Evolutionary conservation across 495 filamentous ascomycete genomes (phyloP).

Genomic region (Podospora fimiseda): DNA sequence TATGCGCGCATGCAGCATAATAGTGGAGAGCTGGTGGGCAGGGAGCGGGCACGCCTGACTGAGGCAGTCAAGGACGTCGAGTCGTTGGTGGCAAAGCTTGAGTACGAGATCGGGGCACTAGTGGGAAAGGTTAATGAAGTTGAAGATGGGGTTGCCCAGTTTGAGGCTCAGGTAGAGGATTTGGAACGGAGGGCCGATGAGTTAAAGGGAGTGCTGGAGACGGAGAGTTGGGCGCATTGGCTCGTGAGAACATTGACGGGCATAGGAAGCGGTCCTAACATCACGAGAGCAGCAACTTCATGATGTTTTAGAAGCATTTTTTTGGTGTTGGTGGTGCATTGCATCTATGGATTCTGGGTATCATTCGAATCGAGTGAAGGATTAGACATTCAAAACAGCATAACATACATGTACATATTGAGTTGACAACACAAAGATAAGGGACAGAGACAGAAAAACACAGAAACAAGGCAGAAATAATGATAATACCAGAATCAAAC

Average conservation of each 20-base stretch:
- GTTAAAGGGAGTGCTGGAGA: constrained; percentile 58
- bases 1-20: constrained; percentile 59
- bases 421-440: background rate
- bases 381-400: no score
- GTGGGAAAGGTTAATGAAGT: constrained; percentile 81
- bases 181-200: constrained; percentile 69
- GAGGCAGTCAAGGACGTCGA: constrained; percentile 81
- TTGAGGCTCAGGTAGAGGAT: constrained; percentile 71
- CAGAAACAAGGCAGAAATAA: background rate
- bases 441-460: background rate
- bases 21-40: constrained; percentile 58
- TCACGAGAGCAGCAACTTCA: constrained; percentile 26
- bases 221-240: constrained; percentile 58
- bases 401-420: no score
- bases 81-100: constrained; percentile 74
- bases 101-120: constrained; percentile 84
- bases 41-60: constrained; percentile 58
- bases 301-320: background rate
- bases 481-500: no score
- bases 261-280: constrained; percentile 52
- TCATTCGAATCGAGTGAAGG: background rate
- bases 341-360: background rate
- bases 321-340: background rate
- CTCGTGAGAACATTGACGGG: constrained; percentile 52
- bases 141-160: constrained; percentile 73